phyloP scores from a whole-genome alignment of 1,284 basidiomycete genomes.

The Austroboletus sp. region DNA sequence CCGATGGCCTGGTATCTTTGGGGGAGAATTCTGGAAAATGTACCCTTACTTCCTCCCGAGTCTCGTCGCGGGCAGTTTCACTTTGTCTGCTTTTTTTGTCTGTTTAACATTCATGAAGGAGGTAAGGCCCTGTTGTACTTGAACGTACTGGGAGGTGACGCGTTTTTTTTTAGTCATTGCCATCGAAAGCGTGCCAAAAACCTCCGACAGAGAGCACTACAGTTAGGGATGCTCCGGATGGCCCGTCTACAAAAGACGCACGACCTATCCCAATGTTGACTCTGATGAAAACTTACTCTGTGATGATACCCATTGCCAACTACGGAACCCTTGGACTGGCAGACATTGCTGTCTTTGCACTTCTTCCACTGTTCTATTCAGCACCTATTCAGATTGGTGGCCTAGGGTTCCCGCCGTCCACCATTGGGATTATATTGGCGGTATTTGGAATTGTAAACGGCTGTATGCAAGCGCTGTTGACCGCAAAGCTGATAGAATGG shows the following conservation, averaged over 20 bases:
- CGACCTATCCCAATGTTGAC: conserved; percentile 36
- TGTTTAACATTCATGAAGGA: conserved; percentile 57
- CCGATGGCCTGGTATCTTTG: conserved; percentile 42
- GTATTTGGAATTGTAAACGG: conserved; percentile 55
- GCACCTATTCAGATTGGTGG: conserved; percentile 61
- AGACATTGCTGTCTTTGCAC: conserved; percentile 57
- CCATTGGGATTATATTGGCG: conserved; percentile 55
- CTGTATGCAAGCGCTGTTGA: conserved; percentile 53
- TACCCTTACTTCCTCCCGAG: conserved; percentile 56
- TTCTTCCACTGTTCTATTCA: conserved; percentile 63
- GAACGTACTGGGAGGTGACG: neutral
- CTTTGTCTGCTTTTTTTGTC: conserved; percentile 48
- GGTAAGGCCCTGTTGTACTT: conserved; percentile 26
- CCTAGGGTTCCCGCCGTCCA: conserved; percentile 53
- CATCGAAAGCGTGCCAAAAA: conserved; percentile 10
- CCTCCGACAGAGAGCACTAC: conserved; percentile 1
- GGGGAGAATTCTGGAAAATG: conserved; percentile 40
- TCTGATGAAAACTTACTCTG: conserved; percentile 32
- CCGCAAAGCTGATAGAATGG: conserved; percentile 47
- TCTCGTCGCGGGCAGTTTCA: conserved; percentile 52
- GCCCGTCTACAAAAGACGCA: conserved; percentile 1
- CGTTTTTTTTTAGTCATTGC: conserved; percentile 17
- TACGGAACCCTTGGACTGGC: conserved; percentile 61
- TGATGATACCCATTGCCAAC: conserved; percentile 56
- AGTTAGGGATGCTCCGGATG: neutral